Evolutionary conservation across 768 basidiomycete genomes (phyloP).

Genomic region (Amanita exitialis): DNA sequence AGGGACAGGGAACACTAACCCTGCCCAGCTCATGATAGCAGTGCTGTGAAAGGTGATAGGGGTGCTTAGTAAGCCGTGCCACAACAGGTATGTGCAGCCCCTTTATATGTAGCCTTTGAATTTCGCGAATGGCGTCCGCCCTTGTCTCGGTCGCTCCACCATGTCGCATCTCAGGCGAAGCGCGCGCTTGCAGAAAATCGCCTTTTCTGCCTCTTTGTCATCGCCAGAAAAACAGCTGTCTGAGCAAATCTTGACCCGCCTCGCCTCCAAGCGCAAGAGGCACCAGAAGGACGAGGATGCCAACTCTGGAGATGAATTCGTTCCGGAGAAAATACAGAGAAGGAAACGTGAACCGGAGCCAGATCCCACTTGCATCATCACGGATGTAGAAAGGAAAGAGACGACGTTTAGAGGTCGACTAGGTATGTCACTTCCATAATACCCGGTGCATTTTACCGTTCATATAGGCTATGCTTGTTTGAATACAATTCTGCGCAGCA

Average conservation of each 20-base stretch:
- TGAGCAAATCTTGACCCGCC: not conserved
- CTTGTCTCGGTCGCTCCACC: not conserved
- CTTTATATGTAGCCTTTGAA: not conserved
- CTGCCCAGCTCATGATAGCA: slow-evolving; percentile 45
- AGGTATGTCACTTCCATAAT: slow-evolving; percentile 21
- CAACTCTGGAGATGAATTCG: not conserved
- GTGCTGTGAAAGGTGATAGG: not conserved
- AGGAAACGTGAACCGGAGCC: slow-evolving; percentile 21
- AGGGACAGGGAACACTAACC: slow-evolving; percentile 21
- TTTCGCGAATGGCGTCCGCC: not conserved
- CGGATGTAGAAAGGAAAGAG: slow-evolving; percentile 53
- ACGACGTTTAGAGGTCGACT: slow-evolving; percentile 65
- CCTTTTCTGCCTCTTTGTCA: not conserved
- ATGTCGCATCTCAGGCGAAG: slow-evolving; percentile 2
- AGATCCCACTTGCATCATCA: slow-evolving; percentile 59
- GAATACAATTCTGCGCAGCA: slow-evolving; percentile 71
- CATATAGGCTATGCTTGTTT: slow-evolving; percentile 68
- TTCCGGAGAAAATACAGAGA: slow-evolving; percentile 10
- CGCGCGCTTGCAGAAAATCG: not conserved
- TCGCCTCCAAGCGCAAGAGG: not conserved
- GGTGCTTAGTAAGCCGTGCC: slow-evolving; percentile 3
- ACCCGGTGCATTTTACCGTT: not conserved
- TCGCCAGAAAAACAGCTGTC: not conserved
- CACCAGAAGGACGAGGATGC: not conserved
- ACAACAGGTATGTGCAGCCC: not conserved